phyloP scores from a whole-genome alignment of 805 yeast species.

The Kodamaea nitidulidarum region DNA sequence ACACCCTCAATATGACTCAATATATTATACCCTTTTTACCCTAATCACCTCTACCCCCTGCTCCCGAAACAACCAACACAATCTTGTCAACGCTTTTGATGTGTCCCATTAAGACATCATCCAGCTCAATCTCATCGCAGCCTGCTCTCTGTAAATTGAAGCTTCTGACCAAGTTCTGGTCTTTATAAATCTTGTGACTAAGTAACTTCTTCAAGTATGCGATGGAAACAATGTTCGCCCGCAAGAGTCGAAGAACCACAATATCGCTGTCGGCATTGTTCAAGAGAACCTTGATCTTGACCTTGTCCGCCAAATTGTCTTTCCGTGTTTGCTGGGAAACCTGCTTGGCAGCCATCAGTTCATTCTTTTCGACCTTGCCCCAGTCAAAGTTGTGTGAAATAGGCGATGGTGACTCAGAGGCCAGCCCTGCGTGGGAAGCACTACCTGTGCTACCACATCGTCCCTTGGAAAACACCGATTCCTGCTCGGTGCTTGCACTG shows the following conservation, averaged over 20 bases:
- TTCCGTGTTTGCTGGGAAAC: slow-evolving; percentile 2
- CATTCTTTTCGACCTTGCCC: slow-evolving; percentile 1
- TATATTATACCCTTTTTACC: too few relatives aligned
- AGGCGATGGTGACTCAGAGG: slow-evolving; percentile 2
- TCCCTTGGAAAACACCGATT: slow-evolving; percentile 10
- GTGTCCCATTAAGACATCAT: slow-evolving; percentile 14
- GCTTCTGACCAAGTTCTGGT: slow-evolving; percentile 23
- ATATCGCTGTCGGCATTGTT: slow-evolving; percentile 28
- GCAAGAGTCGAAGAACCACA: slow-evolving; percentile 23
- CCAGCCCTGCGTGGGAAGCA: background rate
- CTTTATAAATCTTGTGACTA: slow-evolving; percentile 29
- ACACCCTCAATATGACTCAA: too few relatives aligned
- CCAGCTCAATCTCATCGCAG: slow-evolving; percentile 11
- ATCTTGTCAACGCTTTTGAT: slow-evolving; percentile 22
- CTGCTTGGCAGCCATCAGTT: background rate
- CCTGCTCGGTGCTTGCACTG: slow-evolving; percentile 10
- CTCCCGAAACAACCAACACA: slow-evolving; percentile 16
- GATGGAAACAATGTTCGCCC: slow-evolving; percentile 21
- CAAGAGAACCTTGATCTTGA: slow-evolving; percentile 25
- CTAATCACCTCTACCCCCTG: too few relatives aligned
- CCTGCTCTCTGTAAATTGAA: slow-evolving; percentile 19
- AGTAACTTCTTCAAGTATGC: slow-evolving; percentile 25
- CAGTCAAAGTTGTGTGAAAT: slow-evolving; percentile 5
- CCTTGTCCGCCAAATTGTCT: slow-evolving; percentile 10
- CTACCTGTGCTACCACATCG: slow-evolving; percentile 7